These are phyloP conservation scores for Podospora anserina DNA, from an alignment of 495 filamentous ascomycete species.

Conservation along the genomic window DNA sequence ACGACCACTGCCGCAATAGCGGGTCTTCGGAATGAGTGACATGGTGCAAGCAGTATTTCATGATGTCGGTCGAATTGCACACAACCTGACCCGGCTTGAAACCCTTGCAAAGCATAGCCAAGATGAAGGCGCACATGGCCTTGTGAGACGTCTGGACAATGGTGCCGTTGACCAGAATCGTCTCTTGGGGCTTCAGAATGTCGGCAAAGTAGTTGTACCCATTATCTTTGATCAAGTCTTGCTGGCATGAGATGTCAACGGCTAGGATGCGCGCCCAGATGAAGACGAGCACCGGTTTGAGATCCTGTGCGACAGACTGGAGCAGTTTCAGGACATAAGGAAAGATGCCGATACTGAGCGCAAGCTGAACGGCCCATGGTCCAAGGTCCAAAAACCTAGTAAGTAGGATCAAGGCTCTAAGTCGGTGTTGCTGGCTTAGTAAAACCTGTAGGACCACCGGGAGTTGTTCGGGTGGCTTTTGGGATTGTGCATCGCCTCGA, in stretches of 20 bases:
- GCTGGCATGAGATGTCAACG: slow-evolving; percentile 88
- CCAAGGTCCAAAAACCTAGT: slow-evolving; percentile 93
- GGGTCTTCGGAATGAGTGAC: slow-evolving; percentile 83
- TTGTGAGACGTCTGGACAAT: slow-evolving; percentile 86
- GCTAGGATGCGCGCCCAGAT: slow-evolving; percentile 98
- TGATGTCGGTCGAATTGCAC: slow-evolving; percentile 78
- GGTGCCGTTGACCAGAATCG: slow-evolving; percentile 79
- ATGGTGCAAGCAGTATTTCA: slow-evolving; percentile 77
- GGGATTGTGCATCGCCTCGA: slow-evolving; percentile 73
- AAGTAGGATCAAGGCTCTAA: slow-evolving; percentile 88
- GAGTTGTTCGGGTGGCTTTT: slow-evolving; percentile 87
- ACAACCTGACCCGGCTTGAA: slow-evolving; percentile 88
- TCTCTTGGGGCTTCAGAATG: slow-evolving; percentile 78
- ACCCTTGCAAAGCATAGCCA: slow-evolving; percentile 93
- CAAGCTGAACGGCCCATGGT: slow-evolving; percentile 95
- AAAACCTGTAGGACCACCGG: slow-evolving; percentile 96
- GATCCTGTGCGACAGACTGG: slow-evolving; percentile 88
- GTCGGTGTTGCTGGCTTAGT: slow-evolving; percentile 87
- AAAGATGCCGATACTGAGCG: slow-evolving; percentile 96
- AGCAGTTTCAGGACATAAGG: slow-evolving; percentile 95
- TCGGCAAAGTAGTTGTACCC: slow-evolving; percentile 94
- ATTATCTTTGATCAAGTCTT: slow-evolving; percentile 90
- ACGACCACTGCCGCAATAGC: slow-evolving; percentile 91
- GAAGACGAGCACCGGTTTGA: slow-evolving; percentile 99
- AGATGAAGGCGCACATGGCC: slow-evolving; percentile 98